Evolutionary conservation across 2,329 filamentous ascomycete genomes (phyloP), one percentile per base, ranked within the genome.

Genomic region (Fusarium tuaranense): DNA sequence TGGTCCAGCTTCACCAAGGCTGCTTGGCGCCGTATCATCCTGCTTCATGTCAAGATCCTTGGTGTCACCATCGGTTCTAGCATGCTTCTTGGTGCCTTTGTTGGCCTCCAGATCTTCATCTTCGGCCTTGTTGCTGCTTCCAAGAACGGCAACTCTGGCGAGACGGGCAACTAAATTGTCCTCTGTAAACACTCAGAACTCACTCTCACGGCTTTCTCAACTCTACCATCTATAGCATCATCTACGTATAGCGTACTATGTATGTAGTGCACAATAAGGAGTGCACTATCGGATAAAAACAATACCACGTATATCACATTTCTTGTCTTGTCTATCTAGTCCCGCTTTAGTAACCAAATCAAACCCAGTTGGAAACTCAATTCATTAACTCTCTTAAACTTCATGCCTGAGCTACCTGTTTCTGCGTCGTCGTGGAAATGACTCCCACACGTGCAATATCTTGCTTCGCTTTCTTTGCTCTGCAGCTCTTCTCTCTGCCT

Each of bases 1-100:
- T 95, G 95, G 94, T 88, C 87, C 78, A 94, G 91, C 39, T 95
- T 98, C 82, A 90, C 92, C 81, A 90, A 89, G 82, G 86, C 90
- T 70, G 91, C 94, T 53, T 92, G 94, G 82, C 86, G 91, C 75
- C 91, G 95, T 66, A 88, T 97, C 60, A 83, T 95, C 79, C 92
- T 93, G 84, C 88, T 97, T 36, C 93, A 94, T 78, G 84, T 88
- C 83, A 97, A 97, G 90, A 87, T 92, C 76, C 87, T 91, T 72
- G 81, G 86, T 38, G 87, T 94, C 66, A 81, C 87, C 58, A 65
- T 89, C 18, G 87, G 83, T 5, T 76, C 88, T 16, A 80, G 84
- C 27, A 32, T 89, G 6, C 62, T 90, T 38, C 84, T 91, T 64
- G 63, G 67, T 30, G 79, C 87, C 10, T 73, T 91, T 27, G 25